Conservation (phyloP, 495 filamentous ascomycete species). For the Neurospora sp. region DNA sequence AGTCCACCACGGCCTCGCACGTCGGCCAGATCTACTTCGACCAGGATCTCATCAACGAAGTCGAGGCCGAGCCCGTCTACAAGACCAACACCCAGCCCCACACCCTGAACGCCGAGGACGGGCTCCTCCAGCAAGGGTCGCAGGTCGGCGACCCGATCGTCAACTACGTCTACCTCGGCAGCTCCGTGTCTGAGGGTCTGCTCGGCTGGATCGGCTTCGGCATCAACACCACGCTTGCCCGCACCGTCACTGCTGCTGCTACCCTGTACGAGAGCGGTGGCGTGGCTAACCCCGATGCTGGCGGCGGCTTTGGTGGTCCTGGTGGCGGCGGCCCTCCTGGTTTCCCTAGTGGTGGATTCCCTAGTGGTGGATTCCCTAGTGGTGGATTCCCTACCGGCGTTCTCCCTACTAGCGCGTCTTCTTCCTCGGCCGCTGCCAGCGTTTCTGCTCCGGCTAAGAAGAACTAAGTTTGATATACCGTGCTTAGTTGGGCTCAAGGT, state of each 20-base stretch:
- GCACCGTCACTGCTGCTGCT: constrained; percentile 7
- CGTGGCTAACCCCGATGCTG: constrained; percentile 13
- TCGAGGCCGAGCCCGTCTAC: constrained; percentile 48
- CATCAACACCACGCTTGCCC: constrained; percentile 29
- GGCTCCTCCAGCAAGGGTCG: constrained; percentile 31
- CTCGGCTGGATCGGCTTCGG: constrained; percentile 47
- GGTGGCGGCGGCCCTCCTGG: neutral
- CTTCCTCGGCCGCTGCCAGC: neutral
- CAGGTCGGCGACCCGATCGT: constrained; percentile 42
- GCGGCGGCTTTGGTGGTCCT: no score
- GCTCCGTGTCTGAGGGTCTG: constrained; percentile 41
- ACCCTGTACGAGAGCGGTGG: constrained; percentile 8
- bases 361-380: neutral
- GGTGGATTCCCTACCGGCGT: neutral
- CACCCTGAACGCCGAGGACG: constrained; percentile 40
- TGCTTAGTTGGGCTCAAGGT: neutral
- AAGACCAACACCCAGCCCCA: constrained; percentile 42
- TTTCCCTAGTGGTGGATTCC: neutral
- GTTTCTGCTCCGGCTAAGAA: neutral
- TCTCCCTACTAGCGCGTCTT: neutral
- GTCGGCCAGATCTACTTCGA: constrained; percentile 57
- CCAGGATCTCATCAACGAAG: constrained; percentile 43
- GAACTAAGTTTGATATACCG: neutral
- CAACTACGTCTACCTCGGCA: constrained; percentile 46
- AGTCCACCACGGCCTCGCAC: constrained; percentile 37